phyloP scores from a whole-genome alignment of 2,329 filamentous ascomycete species.

The Pseudogymnoascus sp. region DNA sequence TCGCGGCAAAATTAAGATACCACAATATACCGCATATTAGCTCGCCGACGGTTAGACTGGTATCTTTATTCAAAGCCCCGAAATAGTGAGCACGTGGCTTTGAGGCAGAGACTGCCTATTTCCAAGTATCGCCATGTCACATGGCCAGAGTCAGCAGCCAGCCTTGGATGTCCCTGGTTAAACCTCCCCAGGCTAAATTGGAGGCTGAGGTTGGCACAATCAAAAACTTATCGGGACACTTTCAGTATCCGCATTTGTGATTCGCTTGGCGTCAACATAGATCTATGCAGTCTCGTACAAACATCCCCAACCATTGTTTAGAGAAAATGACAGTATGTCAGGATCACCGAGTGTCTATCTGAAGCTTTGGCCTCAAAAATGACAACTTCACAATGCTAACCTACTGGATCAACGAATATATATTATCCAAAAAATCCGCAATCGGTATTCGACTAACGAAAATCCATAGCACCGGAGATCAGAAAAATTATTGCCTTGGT shows the following conservation, averaged over 20 bases:
- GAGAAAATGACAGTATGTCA: neutral
- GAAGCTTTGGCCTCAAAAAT: neutral
- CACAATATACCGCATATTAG: neutral
- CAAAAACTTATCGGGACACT: neutral
- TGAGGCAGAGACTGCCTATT: neutral
- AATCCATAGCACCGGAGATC: neutral
- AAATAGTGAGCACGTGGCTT: neutral
- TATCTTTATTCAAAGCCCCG: neutral
- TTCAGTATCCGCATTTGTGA: neutral
- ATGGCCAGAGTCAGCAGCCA: neutral
- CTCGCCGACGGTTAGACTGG: neutral
- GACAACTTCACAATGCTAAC: neutral
- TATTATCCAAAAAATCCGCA: neutral
- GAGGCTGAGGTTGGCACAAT: neutral
- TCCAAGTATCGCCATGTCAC: neutral
- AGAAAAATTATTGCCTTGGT: neutral
- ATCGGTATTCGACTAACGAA: neutral
- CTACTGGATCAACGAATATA: neutral
- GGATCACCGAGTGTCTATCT: neutral
- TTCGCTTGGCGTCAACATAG: neutral
- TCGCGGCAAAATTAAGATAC: neutral
- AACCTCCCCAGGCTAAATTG: neutral
- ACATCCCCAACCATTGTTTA: neutral
- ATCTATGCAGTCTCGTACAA: neutral
- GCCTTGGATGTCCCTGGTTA: neutral